Evolutionary conservation across 2,329 filamentous ascomycete genomes (phyloP), one percentile per base, ranked within the genome.

Genomic region (Penicillium sp.): DNA sequence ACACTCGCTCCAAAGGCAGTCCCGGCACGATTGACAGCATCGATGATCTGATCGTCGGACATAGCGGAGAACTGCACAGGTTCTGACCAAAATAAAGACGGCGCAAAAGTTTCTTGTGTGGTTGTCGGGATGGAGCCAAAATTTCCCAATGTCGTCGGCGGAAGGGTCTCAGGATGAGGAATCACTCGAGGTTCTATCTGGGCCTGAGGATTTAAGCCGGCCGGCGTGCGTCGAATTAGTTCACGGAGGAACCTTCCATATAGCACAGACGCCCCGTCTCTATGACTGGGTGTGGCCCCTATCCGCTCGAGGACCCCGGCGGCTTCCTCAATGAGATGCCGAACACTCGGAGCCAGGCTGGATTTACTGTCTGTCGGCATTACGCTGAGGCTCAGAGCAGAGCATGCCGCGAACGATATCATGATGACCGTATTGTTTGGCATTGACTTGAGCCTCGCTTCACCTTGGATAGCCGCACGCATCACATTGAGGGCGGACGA

Each of bases 381-480:
- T 0, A 86, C 83, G 66, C 86, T 88, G 5, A 90, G 80, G 9
- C 86, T 85, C n/a, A 90, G 75, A 0, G 88, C 88, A 64, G 90
- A 90, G 68, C 87, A 90, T 5, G 88, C 88, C 0, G 90, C 89
- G 66, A 91, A 91, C 1, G 89, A 90, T 13, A 92, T 90, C 90
- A 92, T 92, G 66, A 91, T 90, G 59, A 89, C 86, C 0, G 90
- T 91, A 67, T 92, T 92, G 74, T 92, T 92, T 0, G 90, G 90
- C 89, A 92, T 92, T 0, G 89, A 91, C 59, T 87, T 87, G 0
- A 92, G 81, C 64, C 89, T 85, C 0, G 83, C 79, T 70, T 92
- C 90, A 38, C 89, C 89, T 73, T 91, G 89, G 6, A 91, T 90
- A 0, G 89, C 89, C 1, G 88, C 88, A 23, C 90, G 86, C 81